Evolutionary conservation across 768 basidiomycete genomes (phyloP).

Genomic region (Trametes cubensis): DNA sequence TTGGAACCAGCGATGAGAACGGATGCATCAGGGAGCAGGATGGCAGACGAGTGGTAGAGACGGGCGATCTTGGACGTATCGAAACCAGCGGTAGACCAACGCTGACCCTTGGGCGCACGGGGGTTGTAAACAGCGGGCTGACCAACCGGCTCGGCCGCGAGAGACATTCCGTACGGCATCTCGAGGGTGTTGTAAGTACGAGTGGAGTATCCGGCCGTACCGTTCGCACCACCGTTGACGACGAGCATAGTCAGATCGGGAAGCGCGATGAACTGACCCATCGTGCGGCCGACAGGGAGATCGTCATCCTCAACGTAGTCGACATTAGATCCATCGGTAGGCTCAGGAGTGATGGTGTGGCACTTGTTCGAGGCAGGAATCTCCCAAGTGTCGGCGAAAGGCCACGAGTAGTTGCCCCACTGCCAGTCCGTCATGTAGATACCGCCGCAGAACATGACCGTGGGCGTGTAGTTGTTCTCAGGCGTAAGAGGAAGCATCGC

Average conservation of each 20-base stretch:
- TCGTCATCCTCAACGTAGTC: conserved; percentile 72
- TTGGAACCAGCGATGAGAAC: conserved; percentile 92
- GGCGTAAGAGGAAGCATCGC: conserved; percentile 92
- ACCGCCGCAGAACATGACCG: conserved; percentile 91
- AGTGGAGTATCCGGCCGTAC: conserved; percentile 85
- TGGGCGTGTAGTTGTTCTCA: conserved; percentile 83
- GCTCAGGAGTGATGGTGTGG: conserved; percentile 87
- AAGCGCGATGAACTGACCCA: conserved; percentile 90
- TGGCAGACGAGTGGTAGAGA: conserved; percentile 89
- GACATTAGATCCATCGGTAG: conserved; percentile 61
- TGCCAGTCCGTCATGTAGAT: conserved; percentile 69
- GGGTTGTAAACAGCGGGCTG: conserved; percentile 87
- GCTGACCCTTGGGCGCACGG: conserved; percentile 64
- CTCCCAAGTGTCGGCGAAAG: conserved; percentile 73
- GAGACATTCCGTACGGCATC: conserved; percentile 73
- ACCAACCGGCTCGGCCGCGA: conserved; percentile 79
- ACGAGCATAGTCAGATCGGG: conserved; percentile 79
- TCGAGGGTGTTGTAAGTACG: conserved; percentile 40
- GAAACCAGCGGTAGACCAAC: conserved; percentile 74
- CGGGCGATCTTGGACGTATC: conserved; percentile 66
- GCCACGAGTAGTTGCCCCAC: conserved; percentile 79
- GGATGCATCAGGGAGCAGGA: conserved; percentile 86
- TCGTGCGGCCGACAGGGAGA: conserved; percentile 75
- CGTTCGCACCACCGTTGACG: conserved; percentile 81
- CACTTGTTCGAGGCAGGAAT: conserved; percentile 73